Percentiles rank a stretch among this genome's conserved stretches.
These are phyloP conservation scores for Colletotrichum sp. DNA, from an alignment of 2,329 filamentous ascomycete genomes.

Conservation along the genomic window DNA sequence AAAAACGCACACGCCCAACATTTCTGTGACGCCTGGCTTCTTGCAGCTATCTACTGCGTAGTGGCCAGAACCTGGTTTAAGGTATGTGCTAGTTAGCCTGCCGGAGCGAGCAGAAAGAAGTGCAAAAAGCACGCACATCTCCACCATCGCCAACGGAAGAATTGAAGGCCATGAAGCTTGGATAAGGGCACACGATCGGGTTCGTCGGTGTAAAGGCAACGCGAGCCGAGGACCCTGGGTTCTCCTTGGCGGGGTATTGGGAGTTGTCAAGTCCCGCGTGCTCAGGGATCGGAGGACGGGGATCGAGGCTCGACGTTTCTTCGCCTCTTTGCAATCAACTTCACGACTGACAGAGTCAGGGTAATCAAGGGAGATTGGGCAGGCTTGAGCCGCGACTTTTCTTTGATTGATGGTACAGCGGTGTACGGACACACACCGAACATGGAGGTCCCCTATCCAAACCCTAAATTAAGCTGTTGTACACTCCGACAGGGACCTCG, in stretches of 20 bases:
- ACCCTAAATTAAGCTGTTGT: not conserved
- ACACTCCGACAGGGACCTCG: not conserved
- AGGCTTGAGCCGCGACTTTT: not conserved
- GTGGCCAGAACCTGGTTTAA: not conserved
- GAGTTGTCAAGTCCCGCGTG: not conserved
- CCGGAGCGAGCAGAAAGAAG: not conserved
- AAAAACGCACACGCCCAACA: not conserved
- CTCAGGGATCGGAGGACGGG: not conserved
- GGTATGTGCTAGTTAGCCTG: not conserved
- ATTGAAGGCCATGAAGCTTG: not conserved
- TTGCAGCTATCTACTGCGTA: not conserved
- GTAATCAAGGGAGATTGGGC: not conserved
- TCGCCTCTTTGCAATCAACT: not conserved
- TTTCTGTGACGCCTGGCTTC: not conserved
- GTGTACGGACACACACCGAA: not conserved
- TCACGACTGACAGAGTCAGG: not conserved
- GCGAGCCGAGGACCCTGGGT: conserved; percentile 12
- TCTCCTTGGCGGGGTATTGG: not conserved
- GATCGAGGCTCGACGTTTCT: not conserved
- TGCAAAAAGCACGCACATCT: not conserved
- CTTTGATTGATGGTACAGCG: not conserved
- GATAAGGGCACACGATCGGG: not conserved
- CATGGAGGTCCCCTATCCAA: not conserved
- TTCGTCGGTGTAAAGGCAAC: not conserved
- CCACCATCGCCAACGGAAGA: not conserved